Evolutionary conservation across 2,329 filamentous ascomycete genomes (phyloP).

Genomic region (Fusarium subtropicale): DNA sequence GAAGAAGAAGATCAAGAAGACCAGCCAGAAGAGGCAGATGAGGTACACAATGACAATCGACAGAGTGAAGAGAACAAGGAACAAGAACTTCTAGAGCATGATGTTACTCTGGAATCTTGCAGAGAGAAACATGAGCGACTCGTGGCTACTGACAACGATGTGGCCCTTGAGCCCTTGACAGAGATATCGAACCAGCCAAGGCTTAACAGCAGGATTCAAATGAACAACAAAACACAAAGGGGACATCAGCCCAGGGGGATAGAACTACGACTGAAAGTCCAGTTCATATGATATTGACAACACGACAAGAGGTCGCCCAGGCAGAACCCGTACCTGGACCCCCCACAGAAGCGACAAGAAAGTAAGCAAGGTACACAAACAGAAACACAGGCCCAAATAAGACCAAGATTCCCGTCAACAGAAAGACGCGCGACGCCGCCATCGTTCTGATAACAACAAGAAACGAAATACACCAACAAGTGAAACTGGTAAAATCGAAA

Average conservation of each 20-base stretch:
- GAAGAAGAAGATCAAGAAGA: neutral
- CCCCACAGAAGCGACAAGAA: neutral
- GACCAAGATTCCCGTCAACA: too few relatives aligned
- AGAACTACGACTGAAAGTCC: neutral
- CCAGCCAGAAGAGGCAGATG: neutral
- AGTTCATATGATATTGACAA: rapidly evolving
- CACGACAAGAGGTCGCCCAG: rapidly evolving
- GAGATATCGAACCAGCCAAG: neutral
- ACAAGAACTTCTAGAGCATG: neutral
- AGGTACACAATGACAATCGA: neutral
- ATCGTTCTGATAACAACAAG: neutral
- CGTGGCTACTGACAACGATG: neutral
- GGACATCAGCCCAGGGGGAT: too few relatives aligned
- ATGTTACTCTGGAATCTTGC: neutral
- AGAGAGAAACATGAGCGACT: too few relatives aligned
- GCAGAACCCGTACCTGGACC: too few relatives aligned
- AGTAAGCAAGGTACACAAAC: too few relatives aligned
- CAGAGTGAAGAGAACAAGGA: neutral
- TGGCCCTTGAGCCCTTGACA: neutral
- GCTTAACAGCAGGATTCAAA: too few relatives aligned
- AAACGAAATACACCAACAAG: neutral
- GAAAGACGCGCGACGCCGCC: neutral
- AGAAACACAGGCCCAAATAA: neutral
- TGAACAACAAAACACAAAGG: too few relatives aligned
- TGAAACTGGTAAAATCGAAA: too few relatives aligned